Base-by-base conservation (phyloP, 1,139 yeast genomes). In the Blastobotrys ciferrii region DNA sequence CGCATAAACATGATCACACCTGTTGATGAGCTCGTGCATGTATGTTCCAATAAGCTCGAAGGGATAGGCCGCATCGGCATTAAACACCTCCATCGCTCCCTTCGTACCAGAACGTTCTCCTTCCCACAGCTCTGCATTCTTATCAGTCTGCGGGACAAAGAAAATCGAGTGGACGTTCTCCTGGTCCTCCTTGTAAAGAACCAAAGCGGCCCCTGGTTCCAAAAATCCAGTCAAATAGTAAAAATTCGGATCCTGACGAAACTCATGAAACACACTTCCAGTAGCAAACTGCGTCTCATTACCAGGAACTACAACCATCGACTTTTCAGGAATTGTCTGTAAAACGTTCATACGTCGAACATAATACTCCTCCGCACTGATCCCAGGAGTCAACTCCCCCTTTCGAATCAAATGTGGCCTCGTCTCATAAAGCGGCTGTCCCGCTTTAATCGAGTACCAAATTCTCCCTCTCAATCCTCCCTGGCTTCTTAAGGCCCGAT, bases 221-320 rank as follows among this genome's bases (percentile, higher is more conserved):
- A 87, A 75, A 86, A 96, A 91, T 6, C 98, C 98, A 0, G 95
- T 84, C 54, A 92, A 66, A 65, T 92, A 92, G 66, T 70, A 89
- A 32, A 94, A 72, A 64, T 92, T 91, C 49, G 87, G 94, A 60
- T 89, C 85, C 67, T 92, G 99, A 61, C 91, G 95, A 63, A 94
- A 94, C 46, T 84, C 86, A 63, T 89, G 81, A 60, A 92, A 92
- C 1, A 92, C 98, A 11, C 92, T 80, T 1, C 96, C 96, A 0
- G 96, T 82, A 12, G 95, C 87, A 66, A 73, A 87, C 63, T 87
- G 84, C 6, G 84, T 73, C 35, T 77, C 74, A 59, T 80, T 78
- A 0, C 98, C 96, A 1, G 85, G 80, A 2, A 91, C 65, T 35
- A 92, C 79, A 0, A 91, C 91, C 36, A 87, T 67, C 6, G 95